Base-by-base conservation (phyloP, 305 asterid species). In the Euphrasia arctica region DNA sequence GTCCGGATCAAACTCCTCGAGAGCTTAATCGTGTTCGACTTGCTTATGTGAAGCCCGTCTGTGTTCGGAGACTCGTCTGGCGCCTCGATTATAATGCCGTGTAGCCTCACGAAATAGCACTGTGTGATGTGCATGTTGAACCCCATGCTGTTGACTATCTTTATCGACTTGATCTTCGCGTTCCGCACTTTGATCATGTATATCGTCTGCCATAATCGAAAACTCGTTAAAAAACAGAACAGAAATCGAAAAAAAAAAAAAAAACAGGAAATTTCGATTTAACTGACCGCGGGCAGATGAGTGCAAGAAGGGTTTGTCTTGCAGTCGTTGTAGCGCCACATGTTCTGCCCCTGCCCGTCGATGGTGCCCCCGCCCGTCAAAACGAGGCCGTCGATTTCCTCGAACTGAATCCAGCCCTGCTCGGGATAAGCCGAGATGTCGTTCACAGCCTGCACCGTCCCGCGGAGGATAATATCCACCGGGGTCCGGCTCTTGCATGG, bases 101-200 rank as follows among this genome's bases (percentile, higher is more conserved):
- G 79, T 5, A 78, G 51, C 59, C 75, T 74, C 22, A 86, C 39
- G 25, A 69, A 62, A 59, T 69, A 42, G 76, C 86, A 70, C 43
- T 72, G 70, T 2, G 81, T 83, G 14, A 86, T 64, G 65, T 86
- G 94, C 80, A 86, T 70, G 69, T 83, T 83, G 82, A 86, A 86
- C 70, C 90, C 95, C 90, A 83, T 83, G 74, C 82, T 56, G 64
- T 86, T 86, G 11, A 76, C 32, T 4, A 79, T 58, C 13, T 74
- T 70, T 15, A 86, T 60, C 0, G 74, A 47, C 76, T 76, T 81
- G 13, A 86, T 72, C 71, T 61, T 78, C 27, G 83, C 86, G 29
- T 86, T 59, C 3, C n/a, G 55, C 64, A 80, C 74, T 54, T 70
- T 70, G 9, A 73, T 72, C 64, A 86, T 70, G 67, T 72, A 76